A percentile compares a stretch with the other conserved stretches of the same genome.
phyloP scores from a whole-genome alignment of 1,284 basidiomycete genomes.

The Amylostereum areolatum region DNA sequence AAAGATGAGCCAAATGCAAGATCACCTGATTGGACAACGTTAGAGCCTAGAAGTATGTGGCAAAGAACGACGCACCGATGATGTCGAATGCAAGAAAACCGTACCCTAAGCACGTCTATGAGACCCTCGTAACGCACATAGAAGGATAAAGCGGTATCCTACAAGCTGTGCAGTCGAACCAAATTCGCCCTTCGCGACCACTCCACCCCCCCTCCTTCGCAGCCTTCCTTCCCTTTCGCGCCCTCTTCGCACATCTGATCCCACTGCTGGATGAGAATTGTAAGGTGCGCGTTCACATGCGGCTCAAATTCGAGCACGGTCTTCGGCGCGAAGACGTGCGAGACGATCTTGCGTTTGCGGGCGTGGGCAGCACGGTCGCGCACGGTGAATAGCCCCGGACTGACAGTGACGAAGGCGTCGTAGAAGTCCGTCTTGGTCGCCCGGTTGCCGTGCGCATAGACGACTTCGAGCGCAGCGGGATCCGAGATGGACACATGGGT shows the following conservation, averaged over 20 bases:
- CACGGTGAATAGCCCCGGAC: conserved; percentile 35
- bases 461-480: conserved; percentile 34
- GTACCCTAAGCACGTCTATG: conserved; percentile 32
- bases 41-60: not conserved
- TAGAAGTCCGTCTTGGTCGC: conserved; percentile 35
- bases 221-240: not conserved
- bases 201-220: no score
- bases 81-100: conserved; percentile 88
- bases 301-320: conserved; percentile 31
- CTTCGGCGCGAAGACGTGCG: conserved; percentile 35
- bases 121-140: not conserved
- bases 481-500: conserved; percentile 44
- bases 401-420: conserved; percentile 36
- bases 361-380: conserved; percentile 46
- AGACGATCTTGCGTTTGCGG: conserved; percentile 41
- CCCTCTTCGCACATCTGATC: conserved; percentile 25
- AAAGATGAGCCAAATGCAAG: conserved; percentile 85
- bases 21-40: conserved; percentile 30
- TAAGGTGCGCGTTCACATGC: conserved; percentile 25
- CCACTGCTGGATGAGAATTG: conserved; percentile 27
- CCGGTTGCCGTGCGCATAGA: conserved; percentile 32
- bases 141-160: conserved; percentile 1
- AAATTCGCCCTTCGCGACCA: conserved; percentile 4
- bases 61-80: conserved; percentile 38
- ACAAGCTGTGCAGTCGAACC: conserved; percentile 19